Conservation (phyloP, 2,329 filamentous ascomycete species). For the Fusarium multiceps region DNA sequence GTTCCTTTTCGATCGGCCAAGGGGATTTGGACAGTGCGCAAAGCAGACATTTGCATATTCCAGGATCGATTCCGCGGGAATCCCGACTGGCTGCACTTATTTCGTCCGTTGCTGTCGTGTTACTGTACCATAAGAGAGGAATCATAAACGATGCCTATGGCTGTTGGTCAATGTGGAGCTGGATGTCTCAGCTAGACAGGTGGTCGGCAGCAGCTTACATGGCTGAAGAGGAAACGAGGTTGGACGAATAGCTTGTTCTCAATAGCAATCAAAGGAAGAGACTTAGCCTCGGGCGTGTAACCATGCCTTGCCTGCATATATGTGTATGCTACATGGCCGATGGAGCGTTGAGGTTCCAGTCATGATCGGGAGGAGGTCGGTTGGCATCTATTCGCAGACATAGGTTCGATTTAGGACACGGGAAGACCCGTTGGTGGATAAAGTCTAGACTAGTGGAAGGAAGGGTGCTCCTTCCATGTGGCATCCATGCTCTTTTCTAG, state of each 20-base stretch:
- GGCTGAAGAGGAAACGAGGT: conserved; percentile 15
- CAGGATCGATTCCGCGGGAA: conserved; percentile 19
- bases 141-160: conserved; percentile 2
- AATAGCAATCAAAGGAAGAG: conserved; percentile 9
- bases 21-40: conserved; percentile 9
- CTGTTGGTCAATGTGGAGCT: conserved; percentile 1
- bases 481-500: conserved; percentile 32
- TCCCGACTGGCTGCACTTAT: conserved; percentile 31
- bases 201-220: conserved; percentile 17
- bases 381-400: background rate
- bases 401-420: conserved; percentile 12
- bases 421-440: conserved; percentile 31
- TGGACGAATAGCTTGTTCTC: background rate
- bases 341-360: conserved; percentile 7
- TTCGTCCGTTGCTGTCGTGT: conserved; percentile 17
- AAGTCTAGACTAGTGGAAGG: conserved; percentile 5
- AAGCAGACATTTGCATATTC: conserved; percentile 3
- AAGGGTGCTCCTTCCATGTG: conserved; percentile 23
- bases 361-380: background rate
- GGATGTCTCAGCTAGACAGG: conserved; percentile 1
- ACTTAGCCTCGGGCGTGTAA: conserved; percentile 17
- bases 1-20: conserved; percentile 4
- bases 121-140: conserved; percentile 12
- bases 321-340: background rate
- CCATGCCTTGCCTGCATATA: conserved; percentile 14